These are phyloP conservation scores for Rhododendron griersonianum DNA, from an alignment of 148 eudicot genomes.

Conservation along the genomic window DNA sequence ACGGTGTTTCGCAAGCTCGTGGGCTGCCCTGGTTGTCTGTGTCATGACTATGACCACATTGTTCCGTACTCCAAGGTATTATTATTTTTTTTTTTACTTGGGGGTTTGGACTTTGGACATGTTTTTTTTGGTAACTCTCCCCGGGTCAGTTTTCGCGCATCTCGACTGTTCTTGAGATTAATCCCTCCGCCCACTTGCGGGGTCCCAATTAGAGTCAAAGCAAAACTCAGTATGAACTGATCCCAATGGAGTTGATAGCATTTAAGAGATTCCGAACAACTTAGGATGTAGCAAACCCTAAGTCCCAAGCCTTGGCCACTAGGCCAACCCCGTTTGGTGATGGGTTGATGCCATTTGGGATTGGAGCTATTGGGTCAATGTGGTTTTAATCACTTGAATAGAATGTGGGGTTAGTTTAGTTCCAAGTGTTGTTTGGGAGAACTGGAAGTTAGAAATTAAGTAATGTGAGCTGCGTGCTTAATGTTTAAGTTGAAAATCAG, in stretches of 20 bases:
- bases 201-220: too few relatives aligned
- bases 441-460: not conserved
- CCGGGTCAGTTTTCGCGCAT: too few relatives aligned
- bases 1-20: conserved; percentile 78
- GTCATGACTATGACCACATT: conserved; percentile 89
- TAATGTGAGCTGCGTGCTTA: not conserved
- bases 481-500: not conserved
- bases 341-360: not conserved
- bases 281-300: too few relatives aligned
- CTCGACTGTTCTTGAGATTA: too few relatives aligned
- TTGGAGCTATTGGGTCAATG: not conserved
- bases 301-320: too few relatives aligned
- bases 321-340: not conserved
- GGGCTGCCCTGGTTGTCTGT: conserved; percentile 94
- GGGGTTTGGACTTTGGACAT: too few relatives aligned
- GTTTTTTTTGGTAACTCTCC: too few relatives aligned
- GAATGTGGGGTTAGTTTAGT: not conserved
- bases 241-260: too few relatives aligned
- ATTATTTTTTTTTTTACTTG: not conserved
- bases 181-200: too few relatives aligned
- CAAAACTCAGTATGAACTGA: too few relatives aligned
- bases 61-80: conserved; percentile 80
- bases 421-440: not conserved
- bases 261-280: too few relatives aligned
- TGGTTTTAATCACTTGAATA: not conserved